Percentiles rank a stretch among this genome's conserved stretches.
These are phyloP conservation scores for Bothriochloa decipiens DNA, from an alignment of 176 grass and related monocot genomes.

Conservation along the genomic window DNA sequence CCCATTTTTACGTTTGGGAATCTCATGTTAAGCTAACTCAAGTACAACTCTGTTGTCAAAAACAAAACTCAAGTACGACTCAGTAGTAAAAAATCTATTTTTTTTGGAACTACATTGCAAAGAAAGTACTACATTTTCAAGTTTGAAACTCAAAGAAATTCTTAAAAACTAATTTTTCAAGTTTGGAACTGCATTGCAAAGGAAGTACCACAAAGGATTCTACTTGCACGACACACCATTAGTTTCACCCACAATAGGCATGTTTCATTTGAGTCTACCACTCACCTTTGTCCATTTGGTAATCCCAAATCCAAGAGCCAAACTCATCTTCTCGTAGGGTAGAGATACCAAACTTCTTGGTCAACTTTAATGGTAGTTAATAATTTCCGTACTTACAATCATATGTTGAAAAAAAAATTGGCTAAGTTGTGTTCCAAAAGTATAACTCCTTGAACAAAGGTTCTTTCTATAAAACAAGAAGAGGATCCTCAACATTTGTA, in stretches of 20 bases:
- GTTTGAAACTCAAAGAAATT: not conserved
- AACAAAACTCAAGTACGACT: too few species aligned
- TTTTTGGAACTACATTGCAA: too few species aligned
- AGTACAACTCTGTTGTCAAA: too few species aligned
- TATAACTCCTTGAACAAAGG: not conserved
- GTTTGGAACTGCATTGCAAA: too few species aligned
- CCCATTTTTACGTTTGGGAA: too few species aligned
- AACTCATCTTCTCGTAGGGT: not conserved
- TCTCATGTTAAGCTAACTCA: too few species aligned
- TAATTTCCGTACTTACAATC: not conserved
- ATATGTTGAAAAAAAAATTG: not conserved
- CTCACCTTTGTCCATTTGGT: not conserved
- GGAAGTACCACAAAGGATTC: not conserved
- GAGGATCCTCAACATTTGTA: not conserved
- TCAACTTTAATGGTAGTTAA: not conserved
- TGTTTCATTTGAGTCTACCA: not conserved
- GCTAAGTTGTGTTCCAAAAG: not conserved
- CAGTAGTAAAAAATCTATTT: too few species aligned
- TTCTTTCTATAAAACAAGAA: not conserved
- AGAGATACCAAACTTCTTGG: not conserved
- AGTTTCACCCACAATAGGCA: not conserved
- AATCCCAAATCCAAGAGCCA: not conserved
- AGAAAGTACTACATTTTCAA: not conserved
- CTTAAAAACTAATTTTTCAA: not conserved
- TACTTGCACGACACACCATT: not conserved